phyloP scores from a whole-genome alignment of 2,329 filamentous ascomycete genomes.

The Alternaria metachromatica region DNA sequence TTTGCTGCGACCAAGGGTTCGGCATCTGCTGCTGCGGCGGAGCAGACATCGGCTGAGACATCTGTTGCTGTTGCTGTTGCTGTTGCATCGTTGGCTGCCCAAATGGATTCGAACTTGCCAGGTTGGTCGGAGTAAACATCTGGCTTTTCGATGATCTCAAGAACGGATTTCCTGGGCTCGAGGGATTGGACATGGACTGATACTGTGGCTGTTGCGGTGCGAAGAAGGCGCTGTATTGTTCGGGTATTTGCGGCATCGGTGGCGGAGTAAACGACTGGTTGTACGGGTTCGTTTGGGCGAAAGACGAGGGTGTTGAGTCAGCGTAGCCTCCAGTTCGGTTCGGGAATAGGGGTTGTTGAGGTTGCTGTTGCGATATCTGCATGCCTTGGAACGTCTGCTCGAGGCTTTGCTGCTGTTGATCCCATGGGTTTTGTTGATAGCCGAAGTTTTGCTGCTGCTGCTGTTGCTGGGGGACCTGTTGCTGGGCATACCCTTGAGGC shows the following conservation, averaged over 20 bases:
- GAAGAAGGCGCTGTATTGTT: constrained; percentile 46
- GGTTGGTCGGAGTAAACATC: constrained; percentile 46
- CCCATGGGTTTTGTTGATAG: constrained; percentile 24
- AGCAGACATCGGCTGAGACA: constrained; percentile 27
- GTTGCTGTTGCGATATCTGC: constrained; percentile 60
- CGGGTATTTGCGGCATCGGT: constrained; percentile 50
- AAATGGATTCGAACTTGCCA: constrained; percentile 49
- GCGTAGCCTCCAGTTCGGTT: constrained; percentile 73
- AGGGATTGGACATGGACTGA: constrained; percentile 50
- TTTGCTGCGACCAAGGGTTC: constrained; percentile 32
- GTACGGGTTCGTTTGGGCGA: constrained; percentile 50
- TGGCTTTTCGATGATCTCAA: constrained; percentile 53
- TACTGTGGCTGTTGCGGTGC: constrained; percentile 39
- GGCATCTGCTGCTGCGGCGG: constrained; percentile 24
- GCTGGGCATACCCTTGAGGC: constrained; percentile 6
- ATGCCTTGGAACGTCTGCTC: constrained; percentile 78
- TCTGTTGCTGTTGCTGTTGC: constrained; percentile 30
- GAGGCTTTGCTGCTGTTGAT: constrained; percentile 52
- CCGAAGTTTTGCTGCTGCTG: constrained; percentile 17
- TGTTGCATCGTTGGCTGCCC: constrained; percentile 35
- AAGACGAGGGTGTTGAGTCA: constrained; percentile 47
- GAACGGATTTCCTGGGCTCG: constrained; percentile 52
- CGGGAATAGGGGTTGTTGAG: constrained; percentile 66
- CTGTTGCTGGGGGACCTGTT: constrained; percentile 5
- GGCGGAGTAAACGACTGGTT: constrained; percentile 51